phyloP scores from a whole-genome alignment of 352 stramenopile species.

The Phytophthora hibernalis region DNA sequence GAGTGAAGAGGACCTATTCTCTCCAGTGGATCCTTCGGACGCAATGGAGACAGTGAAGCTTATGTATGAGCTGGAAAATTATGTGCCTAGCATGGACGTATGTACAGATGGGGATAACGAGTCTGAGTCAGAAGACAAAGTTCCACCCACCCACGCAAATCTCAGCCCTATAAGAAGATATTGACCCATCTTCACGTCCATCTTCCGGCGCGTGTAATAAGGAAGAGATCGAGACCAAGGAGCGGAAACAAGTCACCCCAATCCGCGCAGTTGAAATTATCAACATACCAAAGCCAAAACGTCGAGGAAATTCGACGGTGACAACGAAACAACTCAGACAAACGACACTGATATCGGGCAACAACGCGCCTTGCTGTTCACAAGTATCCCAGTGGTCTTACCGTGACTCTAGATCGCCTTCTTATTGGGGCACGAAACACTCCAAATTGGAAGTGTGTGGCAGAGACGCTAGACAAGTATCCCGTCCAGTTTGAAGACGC shows the following conservation, averaged over 20 bases:
- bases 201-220: neutral
- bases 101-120: neutral
- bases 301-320: neutral
- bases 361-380: neutral
- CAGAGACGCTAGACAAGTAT: neutral
- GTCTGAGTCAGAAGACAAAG: neutral
- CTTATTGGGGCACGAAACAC: neutral
- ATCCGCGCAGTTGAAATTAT: neutral
- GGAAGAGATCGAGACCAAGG: neutral
- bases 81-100: neutral
- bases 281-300: neutral
- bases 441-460: neutral
- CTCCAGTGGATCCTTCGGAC: neutral
- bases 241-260: neutral
- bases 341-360: neutral
- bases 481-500: neutral
- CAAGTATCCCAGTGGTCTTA: neutral
- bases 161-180: neutral
- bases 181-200: neutral
- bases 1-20: neutral
- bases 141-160: neutral
- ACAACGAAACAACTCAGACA: neutral
- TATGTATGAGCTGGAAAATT: neutral
- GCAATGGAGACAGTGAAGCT: neutral
- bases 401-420: neutral